phyloP scores from a whole-genome alignment of 345 rosid genomes.

The Trapa incisa region DNA sequence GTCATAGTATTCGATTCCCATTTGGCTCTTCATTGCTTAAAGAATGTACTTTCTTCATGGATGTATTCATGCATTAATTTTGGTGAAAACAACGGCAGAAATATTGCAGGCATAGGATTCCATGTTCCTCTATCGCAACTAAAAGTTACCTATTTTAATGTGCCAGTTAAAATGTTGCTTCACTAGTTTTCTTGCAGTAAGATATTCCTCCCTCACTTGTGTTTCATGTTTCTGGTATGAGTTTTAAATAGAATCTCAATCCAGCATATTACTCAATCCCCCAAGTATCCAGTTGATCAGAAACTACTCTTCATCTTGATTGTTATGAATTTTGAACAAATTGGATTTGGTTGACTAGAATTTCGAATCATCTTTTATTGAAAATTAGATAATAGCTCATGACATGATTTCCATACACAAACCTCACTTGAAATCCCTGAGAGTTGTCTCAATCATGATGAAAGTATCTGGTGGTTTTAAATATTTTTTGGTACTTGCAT shows the following conservation, averaged over 20 bases:
- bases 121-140: not conserved
- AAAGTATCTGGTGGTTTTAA: not conserved
- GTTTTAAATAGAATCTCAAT: not conserved
- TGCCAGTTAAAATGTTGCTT: not conserved
- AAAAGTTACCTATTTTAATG: not conserved
- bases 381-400: not conserved
- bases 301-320: not conserved
- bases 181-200: not conserved
- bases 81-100: not conserved
- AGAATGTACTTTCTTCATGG: not conserved
- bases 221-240: not conserved
- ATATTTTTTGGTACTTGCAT: not conserved
- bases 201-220: not conserved
- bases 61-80: not conserved
- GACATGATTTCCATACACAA: not conserved
- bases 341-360: not conserved
- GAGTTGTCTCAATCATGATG: not conserved
- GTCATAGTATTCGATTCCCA: slow-evolving; percentile 2
- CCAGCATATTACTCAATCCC: not conserved
- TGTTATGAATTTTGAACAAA: not conserved
- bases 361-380: not conserved
- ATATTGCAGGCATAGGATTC: not conserved
- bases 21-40: not conserved
- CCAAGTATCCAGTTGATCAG: not conserved
- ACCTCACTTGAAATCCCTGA: not conserved